phyloP scores from a whole-genome alignment of 345 rosid species.

The Reutealis trisperma region DNA sequence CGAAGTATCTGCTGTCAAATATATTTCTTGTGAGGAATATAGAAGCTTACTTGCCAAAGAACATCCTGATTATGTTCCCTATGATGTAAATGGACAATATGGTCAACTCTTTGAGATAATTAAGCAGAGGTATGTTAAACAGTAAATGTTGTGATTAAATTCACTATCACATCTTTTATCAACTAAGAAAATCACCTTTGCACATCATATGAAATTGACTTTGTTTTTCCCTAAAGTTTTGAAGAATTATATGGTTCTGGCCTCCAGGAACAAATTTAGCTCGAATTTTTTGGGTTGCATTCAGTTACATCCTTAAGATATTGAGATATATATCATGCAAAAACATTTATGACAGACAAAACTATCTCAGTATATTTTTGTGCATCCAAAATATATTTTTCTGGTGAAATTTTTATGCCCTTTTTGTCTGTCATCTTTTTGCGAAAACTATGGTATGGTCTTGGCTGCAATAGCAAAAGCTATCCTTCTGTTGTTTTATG shows the following conservation, averaged over 20 bases:
- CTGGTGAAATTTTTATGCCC: neutral
- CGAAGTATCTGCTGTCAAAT: conserved; percentile 91
- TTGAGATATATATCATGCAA: neutral
- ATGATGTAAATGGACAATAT: conserved; percentile 66
- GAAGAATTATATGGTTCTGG: neutral
- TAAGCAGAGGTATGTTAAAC: conserved; percentile 54
- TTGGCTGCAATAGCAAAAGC: neutral
- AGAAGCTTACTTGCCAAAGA: conserved; percentile 58
- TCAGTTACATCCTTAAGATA: neutral
- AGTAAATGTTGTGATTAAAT: neutral
- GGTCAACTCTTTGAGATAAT: conserved; percentile 74
- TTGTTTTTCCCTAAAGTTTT: neutral
- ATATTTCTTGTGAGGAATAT: conserved; percentile 63
- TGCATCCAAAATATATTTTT: neutral
- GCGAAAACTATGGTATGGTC: neutral
- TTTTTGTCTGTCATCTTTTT: neutral
- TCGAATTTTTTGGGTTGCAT: neutral
- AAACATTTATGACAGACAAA: neutral
- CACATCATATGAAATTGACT: neutral
- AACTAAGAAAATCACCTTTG: neutral
- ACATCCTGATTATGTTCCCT: conserved; percentile 78
- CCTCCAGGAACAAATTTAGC: neutral
- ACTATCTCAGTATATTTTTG: neutral
- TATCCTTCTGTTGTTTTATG: neutral
- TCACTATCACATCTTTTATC: neutral